Percentiles rank a stretch among this genome's conserved stretches.
phyloP scores from a whole-genome alignment of 2,329 filamentous ascomycete species.

The Davidsoniella australis region DNA sequence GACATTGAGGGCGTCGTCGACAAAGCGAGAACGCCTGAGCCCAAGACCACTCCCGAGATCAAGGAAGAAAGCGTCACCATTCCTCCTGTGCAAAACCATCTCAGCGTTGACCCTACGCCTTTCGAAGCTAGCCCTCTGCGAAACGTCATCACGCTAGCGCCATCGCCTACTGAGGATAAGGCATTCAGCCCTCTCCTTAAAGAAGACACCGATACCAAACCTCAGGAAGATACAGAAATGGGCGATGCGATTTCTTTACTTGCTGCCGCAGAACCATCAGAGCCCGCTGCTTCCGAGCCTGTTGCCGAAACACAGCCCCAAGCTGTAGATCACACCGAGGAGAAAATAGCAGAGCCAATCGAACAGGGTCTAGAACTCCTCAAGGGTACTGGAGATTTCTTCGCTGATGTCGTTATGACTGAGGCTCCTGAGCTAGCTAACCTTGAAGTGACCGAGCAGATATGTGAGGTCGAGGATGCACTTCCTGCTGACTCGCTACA shows the following conservation, averaged over 20 bases:
- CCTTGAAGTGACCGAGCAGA: background rate
- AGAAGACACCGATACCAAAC: background rate
- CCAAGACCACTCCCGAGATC: background rate
- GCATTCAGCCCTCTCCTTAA: background rate
- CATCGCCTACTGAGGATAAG: conserved; percentile 1
- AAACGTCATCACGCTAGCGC: conserved; percentile 7
- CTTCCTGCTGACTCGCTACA: background rate
- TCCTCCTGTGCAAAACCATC: conserved; percentile 18
- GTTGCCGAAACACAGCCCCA: background rate
- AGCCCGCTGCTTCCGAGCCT: background rate
- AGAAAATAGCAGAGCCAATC: background rate
- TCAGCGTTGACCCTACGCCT: conserved; percentile 11
- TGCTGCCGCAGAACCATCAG: background rate
- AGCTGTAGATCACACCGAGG: background rate
- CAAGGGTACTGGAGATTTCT: background rate
- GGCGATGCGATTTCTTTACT: background rate
- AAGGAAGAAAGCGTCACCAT: conserved; percentile 10
- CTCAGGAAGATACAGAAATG: conserved; percentile 1
- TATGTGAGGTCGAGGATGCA: background rate
- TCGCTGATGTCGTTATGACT: conserved; percentile 18
- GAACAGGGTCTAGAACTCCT: background rate
- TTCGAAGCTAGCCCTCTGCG: conserved; percentile 8
- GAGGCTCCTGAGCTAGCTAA: conserved; percentile 9
- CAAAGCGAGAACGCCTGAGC: conserved; percentile 17
- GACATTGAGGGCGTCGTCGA: conserved; percentile 12